Evolutionary conservation across 225 moss, liverwort and hornwort species (phyloP), one percentile per base, ranked within the genome.

Genomic region (Pseudoscleropodium purum): DNA sequence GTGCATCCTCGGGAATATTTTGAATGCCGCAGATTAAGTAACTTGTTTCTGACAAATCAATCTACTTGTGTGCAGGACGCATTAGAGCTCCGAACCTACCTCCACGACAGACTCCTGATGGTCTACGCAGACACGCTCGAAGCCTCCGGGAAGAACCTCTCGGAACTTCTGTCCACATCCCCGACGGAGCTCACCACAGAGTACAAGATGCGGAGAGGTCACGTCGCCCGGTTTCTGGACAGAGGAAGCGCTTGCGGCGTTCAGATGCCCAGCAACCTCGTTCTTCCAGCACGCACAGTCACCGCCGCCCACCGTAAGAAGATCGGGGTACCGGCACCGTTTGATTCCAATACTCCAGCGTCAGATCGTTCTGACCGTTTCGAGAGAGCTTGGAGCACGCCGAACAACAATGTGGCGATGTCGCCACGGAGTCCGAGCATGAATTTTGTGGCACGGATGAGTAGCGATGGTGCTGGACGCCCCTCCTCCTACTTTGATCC

Each of bases 211-310:
- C 88, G 91, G 43, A 92, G 98, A 82, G 95, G 96, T 15, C 98
- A 98, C 79, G 98, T 97, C 18, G 98, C 98, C 43, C 90, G 97
- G 76, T 96, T 98, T 51, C 77, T 96, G 7, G 95, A 98, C 76
- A 88, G 95, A 23, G 87, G 88, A 17, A 93, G 87, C 54, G 92
- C 91, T 29, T 94, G 98, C 84, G 90, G 89, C 81, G 68, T 96
- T 54, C 92, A 94, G 69, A 89, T 97, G 67, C 96, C 98, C 77
- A 83, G 90, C 37, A 91, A 95, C 84, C 91, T 96, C n/a, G 79
- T 92, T 31, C 92, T 93, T 19, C 95, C 94, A 4, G 93, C 93
- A 18, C 90, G 95, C 49, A 14, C 33, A 47, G 59, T 87, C 49
- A 92, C 90, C 27, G 47, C 85, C 6, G 90, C 90, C 3, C 86